A percentile compares a stretch with the other conserved stretches of the same genome.
phyloP scores from a whole-genome alignment of 257 asterid species.

The Nicotiana tabacum region DNA sequence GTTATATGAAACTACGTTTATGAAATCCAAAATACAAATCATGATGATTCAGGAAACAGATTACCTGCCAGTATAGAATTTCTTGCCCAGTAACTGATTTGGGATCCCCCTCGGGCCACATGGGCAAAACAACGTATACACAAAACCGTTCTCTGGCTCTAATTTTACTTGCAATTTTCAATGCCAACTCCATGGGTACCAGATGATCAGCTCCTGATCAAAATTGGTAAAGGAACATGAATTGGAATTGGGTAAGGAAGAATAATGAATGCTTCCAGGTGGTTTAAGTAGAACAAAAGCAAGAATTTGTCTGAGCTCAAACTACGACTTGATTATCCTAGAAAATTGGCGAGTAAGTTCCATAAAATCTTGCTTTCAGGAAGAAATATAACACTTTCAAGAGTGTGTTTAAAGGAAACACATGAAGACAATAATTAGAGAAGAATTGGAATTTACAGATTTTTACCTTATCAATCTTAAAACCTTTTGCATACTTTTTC shows the following conservation, averaged over 20 bases:
- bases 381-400: not conserved
- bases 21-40: not conserved
- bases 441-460: not conserved
- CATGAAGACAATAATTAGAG: not conserved
- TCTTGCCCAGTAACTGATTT: slow-evolving; percentile 71
- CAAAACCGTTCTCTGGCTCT: slow-evolving; percentile 74
- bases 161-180: slow-evolving; percentile 73
- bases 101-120: slow-evolving; percentile 99
- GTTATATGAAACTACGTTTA: not conserved
- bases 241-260: not conserved
- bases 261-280: not conserved
- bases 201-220: slow-evolving; percentile 82
- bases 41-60: not conserved
- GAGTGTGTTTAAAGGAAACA: not conserved
- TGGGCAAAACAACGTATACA: slow-evolving; percentile 69
- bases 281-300: not conserved
- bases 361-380: not conserved
- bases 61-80: slow-evolving; percentile 93
- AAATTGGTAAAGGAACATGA: not conserved
- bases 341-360: not conserved
- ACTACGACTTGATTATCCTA: not conserved
- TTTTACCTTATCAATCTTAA: not conserved
- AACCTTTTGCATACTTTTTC: not conserved
- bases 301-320: not conserved
- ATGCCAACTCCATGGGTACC: slow-evolving; percentile 75